Evolutionary conservation across 2,329 filamentous ascomycete species (phyloP), one percentile per base, ranked within the genome.

Genomic region (Ilyonectria mors-panacis): DNA sequence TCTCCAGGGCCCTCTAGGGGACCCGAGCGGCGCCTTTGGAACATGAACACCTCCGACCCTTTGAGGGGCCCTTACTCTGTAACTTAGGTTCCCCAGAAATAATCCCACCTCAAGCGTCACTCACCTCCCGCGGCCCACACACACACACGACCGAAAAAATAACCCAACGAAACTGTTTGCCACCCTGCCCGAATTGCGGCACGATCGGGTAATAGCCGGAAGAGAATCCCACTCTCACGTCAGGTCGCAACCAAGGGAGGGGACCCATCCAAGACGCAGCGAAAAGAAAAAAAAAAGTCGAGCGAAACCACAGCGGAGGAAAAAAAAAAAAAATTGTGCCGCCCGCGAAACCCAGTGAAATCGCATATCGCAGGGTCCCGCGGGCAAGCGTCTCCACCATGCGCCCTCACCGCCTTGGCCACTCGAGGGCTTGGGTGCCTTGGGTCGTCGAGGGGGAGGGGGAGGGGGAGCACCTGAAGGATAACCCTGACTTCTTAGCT

Each of bases 291-390:
- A 23, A 23, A 23, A 26, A 26, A 42, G 39, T 42, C 39, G 57
- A 51, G 45, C 39, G 58, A 59, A 45, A 42, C 19, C 44, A 59
- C 15, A 13, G 33, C 6, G 4, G n/a, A 8, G 1, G 6, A 28
- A 60, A 61, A 54, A 37, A 65, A 68, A 33, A 35, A 21, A 35
- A 30, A 21, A 39, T 48, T 42, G 47, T 66, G 59, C 56, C 37
- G 23, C 39, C 57, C 21, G 12, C 17, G 37, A 35, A 68, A 42
- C 45, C 71, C 65, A 73, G 71, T 69, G 48, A 73, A 39, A 73
- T 73, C 59, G 68, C 68, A 73, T 51, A 73, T 72, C 59, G 60
- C 70, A 74, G 72, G 72, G 72, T 74, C 72, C 65, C 71, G 48
- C 63, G 65, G 48, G 23, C 59, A 42, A 55, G 10, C 15, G 51